phyloP scores from a whole-genome alignment of 139 green algal species.

The Mesotaenium endlicherianum region DNA sequence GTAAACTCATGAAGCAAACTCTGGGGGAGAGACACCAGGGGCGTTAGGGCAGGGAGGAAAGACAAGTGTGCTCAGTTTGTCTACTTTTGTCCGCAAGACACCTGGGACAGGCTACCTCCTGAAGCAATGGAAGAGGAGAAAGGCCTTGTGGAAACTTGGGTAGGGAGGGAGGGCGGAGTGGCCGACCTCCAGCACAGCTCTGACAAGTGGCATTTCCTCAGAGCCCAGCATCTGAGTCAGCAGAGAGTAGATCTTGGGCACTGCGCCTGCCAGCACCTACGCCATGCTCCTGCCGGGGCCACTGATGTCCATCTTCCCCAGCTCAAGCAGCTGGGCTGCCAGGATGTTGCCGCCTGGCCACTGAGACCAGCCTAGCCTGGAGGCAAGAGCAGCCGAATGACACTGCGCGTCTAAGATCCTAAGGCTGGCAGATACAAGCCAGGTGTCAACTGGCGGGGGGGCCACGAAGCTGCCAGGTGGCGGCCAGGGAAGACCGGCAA shows the following conservation, averaged over 20 bases:
- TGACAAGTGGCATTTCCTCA: constrained; percentile 57
- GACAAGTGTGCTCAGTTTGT: too few relatives aligned
- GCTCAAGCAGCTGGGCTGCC: constrained; percentile 67
- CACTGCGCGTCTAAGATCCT: constrained; percentile 49
- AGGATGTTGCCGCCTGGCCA: constrained; percentile 54
- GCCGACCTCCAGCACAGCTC: constrained; percentile 53
- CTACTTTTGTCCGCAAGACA: too few relatives aligned
- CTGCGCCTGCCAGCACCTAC: constrained; percentile 60
- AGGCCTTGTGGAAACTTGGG: too few relatives aligned
- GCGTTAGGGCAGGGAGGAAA: too few relatives aligned
- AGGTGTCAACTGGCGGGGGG: constrained; percentile 61
- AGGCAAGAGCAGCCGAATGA: not conserved
- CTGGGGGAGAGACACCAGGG: too few relatives aligned
- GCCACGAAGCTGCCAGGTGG: constrained; percentile 29
- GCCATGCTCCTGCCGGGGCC: constrained; percentile 37
- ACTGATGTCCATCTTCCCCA: constrained; percentile 42
- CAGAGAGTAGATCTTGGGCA: constrained; percentile 62
- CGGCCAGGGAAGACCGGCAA: constrained; percentile 63
- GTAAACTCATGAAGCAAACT: too few relatives aligned
- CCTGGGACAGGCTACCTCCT: too few relatives aligned
- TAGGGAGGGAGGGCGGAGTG: too few relatives aligned
- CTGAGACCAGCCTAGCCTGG: constrained; percentile 61
- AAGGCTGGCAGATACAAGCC: constrained; percentile 63
- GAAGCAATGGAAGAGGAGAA: too few relatives aligned
- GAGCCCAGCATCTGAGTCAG: constrained; percentile 39